Evolutionary conservation across 106 monocot species (phyloP).

Genomic region (Apostasia shenzhenica): DNA sequence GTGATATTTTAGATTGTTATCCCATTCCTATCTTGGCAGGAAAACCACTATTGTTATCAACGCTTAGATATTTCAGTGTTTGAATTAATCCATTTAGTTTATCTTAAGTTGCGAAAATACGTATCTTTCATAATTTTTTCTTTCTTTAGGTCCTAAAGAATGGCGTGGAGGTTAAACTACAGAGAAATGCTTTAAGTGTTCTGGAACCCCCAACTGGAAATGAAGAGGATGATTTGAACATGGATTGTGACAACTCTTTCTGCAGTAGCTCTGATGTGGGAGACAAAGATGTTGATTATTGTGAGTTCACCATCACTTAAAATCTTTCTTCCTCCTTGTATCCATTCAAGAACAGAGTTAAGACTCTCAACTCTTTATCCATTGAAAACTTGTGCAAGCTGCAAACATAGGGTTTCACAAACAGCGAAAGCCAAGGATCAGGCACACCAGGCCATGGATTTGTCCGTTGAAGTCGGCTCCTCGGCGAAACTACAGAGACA

Average conservation of each 20-base stretch:
- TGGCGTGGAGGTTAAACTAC: conserved; percentile 91
- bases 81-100: neutral
- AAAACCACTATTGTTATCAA: too few relatives aligned
- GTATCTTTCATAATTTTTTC: too few relatives aligned
- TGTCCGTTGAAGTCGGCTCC: conserved; percentile 42
- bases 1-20: too few relatives aligned
- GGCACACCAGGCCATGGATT: conserved; percentile 66
- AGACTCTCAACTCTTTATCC: neutral
- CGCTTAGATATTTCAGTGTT: too few relatives aligned
- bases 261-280: conserved; percentile 73
- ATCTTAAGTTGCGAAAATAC: too few relatives aligned
- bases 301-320: conserved; percentile 24
- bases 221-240: conserved; percentile 64
- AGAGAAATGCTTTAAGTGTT: conserved; percentile 86
- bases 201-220: conserved; percentile 79
- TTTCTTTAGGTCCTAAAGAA: conserved; percentile 76
- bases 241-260: conserved; percentile 62
- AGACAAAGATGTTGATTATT: conserved; percentile 60
- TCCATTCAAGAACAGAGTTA: neutral
- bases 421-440: conserved; percentile 59
- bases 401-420: conserved; percentile 69
- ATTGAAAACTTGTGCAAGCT: conserved; percentile 9
- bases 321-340: neutral
- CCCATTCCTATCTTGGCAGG: too few relatives aligned
- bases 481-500: conserved; percentile 27